These are phyloP conservation scores for Salix viminalis DNA, from an alignment of 345 rosid genomes.

Conservation along the genomic window DNA sequence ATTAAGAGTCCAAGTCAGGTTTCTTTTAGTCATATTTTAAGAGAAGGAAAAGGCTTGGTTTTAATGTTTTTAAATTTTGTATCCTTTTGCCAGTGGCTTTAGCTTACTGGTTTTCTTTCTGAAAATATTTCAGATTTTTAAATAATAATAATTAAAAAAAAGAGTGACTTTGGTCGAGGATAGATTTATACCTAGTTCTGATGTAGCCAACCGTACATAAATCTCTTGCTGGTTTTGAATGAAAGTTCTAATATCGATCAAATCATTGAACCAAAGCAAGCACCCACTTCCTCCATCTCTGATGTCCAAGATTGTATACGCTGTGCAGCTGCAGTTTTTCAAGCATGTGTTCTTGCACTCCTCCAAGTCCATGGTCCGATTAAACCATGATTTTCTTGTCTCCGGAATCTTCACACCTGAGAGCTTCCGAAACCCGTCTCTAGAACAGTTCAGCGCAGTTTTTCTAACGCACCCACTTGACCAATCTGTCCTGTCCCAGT, in stretches of 20 bases:
- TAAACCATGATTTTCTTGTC: background rate
- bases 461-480: background rate
- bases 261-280: background rate
- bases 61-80: background rate
- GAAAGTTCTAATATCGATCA: background rate
- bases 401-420: slow-evolving; percentile 7
- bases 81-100: background rate
- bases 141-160: too few species aligned
- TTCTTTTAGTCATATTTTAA: too few species aligned
- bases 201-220: background rate
- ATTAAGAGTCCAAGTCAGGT: too few species aligned
- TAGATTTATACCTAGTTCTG: too few species aligned
- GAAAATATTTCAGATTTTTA: too few species aligned
- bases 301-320: background rate
- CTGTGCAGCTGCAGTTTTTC: too few species aligned
- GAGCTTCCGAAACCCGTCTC: slow-evolving; percentile 13
- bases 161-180: too few species aligned
- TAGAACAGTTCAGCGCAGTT: background rate
- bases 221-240: background rate
- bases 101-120: too few species aligned
- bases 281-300: background rate
- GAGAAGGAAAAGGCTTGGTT: background rate
- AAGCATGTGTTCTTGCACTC: too few species aligned
- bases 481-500: background rate
- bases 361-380: too few species aligned